Evolutionary conservation across 192 early-diverging fungal genomes (phyloP), one percentile per base, ranked within the genome.

Genomic region (Gaertneriomyces semiglobifer): DNA sequence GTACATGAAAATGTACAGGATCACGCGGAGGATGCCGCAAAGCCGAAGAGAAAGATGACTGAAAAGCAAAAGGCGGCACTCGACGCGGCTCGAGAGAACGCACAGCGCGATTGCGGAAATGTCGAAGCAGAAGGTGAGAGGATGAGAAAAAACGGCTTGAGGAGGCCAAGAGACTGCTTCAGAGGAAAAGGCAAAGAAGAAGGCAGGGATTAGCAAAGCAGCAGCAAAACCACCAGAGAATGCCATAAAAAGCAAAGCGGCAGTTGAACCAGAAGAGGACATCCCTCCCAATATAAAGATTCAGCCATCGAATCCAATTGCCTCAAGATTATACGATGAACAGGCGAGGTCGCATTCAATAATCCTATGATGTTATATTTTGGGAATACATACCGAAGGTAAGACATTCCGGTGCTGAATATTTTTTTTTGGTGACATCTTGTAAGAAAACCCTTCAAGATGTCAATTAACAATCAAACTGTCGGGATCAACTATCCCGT

Each of bases 341-440:
- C 48, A 50, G 3, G 18, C 48, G 11, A 50, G 11, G 48, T 50
- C 18, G 3, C 2, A 3, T 50, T 50, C 18, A 0, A 50, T 50
- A 50, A 50, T 50, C 48, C 48, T 50, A 50, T 50, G 48, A 50
- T 50, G 2, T 50, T 50, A 50, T 50, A n/a, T 2, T 50, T 50
- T 50, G 48, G 48, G 0, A 12, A 18, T 12, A 50, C 11, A 3
- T 50, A 50, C 11, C 0, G 12, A 50, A 50, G 3, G 12, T 33
- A 33, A 1, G 25, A 1, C 25, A 2, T 2, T 1, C 25, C 2
- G 0, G 25, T 2, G 0, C 2, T 3, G 48, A 50, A 50, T 50
- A 50, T n/a, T 50, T 50, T 50, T 50, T 50, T 50, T 50, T 1
- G 48, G 0, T 50, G 48, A 50, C 48, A 50, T 50, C 18, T 18